phyloP scores from a whole-genome alignment of 208 protist species.

The Trypanosoma caninum region DNA sequence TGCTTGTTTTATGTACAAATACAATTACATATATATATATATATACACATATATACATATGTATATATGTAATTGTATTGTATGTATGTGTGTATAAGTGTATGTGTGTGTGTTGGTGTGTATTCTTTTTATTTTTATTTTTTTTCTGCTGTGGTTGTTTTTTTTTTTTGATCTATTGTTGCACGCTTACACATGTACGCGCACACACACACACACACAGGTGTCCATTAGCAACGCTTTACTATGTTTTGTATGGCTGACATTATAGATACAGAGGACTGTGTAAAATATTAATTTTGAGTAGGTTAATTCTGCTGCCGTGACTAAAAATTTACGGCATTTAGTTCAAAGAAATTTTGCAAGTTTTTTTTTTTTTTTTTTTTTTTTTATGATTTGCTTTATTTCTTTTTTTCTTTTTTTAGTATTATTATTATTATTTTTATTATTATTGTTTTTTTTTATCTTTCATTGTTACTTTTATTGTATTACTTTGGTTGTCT shows the following conservation, averaged over 20 bases:
- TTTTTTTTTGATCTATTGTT: no score
- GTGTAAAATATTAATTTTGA: no score
- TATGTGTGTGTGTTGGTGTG: neutral
- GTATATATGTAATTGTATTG: neutral
- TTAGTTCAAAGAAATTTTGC: no score
- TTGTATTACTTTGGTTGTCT: no score
- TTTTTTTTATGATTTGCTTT: neutral
- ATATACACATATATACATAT: neutral
- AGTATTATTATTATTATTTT: neutral
- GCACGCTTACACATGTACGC: no score
- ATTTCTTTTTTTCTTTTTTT: neutral
- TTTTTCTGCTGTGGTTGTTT: neutral
- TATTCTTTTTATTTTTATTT: constrained; percentile 1
- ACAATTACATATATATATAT: constrained; percentile 3
- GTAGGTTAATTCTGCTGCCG: neutral
- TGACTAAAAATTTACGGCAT: no score
- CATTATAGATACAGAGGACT: no score
- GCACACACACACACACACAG: no score
- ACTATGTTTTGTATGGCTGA: no score
- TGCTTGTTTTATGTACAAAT: no score
- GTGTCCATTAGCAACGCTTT: no score
- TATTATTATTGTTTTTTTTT: neutral
- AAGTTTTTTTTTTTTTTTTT: constrained; percentile 4
- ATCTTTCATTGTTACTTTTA: neutral
- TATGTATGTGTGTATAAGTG: constrained; percentile 5